Evolutionary conservation across 2,329 filamentous ascomycete species (phyloP), one percentile per base, ranked within the genome.

Genomic region (Alternaria gansuensis): DNA sequence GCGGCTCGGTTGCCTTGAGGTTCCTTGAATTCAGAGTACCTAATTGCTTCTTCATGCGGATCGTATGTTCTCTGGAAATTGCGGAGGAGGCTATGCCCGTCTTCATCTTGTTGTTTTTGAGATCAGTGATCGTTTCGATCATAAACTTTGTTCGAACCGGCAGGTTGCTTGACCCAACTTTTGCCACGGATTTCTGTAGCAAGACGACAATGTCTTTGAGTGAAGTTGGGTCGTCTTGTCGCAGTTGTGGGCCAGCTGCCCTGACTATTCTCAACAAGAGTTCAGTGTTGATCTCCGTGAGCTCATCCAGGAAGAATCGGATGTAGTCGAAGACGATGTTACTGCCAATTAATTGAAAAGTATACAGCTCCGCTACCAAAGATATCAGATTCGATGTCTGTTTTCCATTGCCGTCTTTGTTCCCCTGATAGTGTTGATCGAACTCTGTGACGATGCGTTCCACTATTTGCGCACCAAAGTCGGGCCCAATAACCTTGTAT

Each of bases 131-230:
- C 1, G 90, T 95, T 72, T 98, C 94, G 51, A 99, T 91, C 93
- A 98, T 98, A 79, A 97, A 97, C 67, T 91, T 96, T 1, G 94
- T 97, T 55, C 95, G 88, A 9, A 93, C 91, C 1, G 93, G 94
- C 28, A 97, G 81, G 21, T 88, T 90, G 11, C 82, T 81, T 69
- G 91, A 87, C 4, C 90, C 91, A 34, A 84, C 81, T 59, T 87
- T 88, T 0, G 86, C 82, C 3, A 93, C 85, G 1, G 89, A 87
- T 23, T 89, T 88, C 64, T 92, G 91, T 57, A 98, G 85, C 49
- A 92, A 83, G 10, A 89, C 81, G 5, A 97, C 89, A 62, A 99
- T 95, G 62, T 96, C 92, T 75, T 96, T 97, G 49, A 99, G 81
- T 0, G 94, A 84, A 34, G 91, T 88, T 0, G 94, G 90, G 67